Base-by-base conservation (phyloP, 2,329 filamentous ascomycete genomes). In the Cytospora schulzeri region DNA sequence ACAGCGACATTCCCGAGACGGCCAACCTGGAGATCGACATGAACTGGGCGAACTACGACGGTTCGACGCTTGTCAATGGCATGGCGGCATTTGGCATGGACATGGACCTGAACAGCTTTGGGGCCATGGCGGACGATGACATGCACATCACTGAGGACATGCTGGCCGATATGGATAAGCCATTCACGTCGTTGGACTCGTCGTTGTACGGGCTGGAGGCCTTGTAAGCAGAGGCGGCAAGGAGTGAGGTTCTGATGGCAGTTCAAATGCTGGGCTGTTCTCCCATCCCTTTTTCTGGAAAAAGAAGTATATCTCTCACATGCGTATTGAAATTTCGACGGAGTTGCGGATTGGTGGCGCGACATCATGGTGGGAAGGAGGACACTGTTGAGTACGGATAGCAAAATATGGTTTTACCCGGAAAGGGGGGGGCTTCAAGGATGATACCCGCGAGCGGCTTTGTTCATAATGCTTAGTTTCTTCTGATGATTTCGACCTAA, bases 1-100 rank as follows among this genome's bases (percentile, higher is more conserved):
- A 83, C 66, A 88, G 85, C 70, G 86, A 89, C 68, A 83, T 88
- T 22, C 81, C 84, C 3, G 86, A 88, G 63, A 79, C 78, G 6
- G 78, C 81, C 4, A 73, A 76, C 19, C 76, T 87, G 17, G 85
- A 88, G 52, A 81, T 87, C 57, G 82, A 81, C 35, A 71, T 83
- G 31, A 75, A 77, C 55, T 87, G 83, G 59, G 28, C 45, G 17
- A 62, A 62, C 14, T 82, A 76, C 78, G 53, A 77, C 79, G 14
- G 76, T 28, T 85, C n/a, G 81, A 83, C 54, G 72, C 75, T 62
- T 26, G 52, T 62, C 35, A 62, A 50, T 45, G 59, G 59, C 2
- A 81, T 83, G 53, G 38, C 62, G 19, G 58, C 58, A 14, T 63
- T 64, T 12, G 65, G 63, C 26, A 56, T 65, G 50, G 57, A 57